Evolutionary conservation across 2,329 filamentous ascomycete species (phyloP).

Genomic region (Penicillium sumatraense): DNA sequence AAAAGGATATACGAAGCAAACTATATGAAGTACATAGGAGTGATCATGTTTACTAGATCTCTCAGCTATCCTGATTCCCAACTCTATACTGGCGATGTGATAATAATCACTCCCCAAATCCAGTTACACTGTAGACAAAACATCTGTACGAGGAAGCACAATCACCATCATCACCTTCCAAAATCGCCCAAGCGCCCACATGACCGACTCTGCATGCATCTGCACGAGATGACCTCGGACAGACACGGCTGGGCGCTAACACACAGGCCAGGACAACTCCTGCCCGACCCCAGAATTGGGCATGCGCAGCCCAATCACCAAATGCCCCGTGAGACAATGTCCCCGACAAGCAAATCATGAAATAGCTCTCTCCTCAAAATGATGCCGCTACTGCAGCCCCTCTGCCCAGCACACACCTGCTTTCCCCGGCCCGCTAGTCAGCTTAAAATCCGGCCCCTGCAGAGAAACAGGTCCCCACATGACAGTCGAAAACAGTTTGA

Average conservation of each 20-base stretch:
- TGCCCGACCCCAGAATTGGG: constrained; percentile 11
- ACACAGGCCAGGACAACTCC: not conserved
- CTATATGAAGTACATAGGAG: not conserved
- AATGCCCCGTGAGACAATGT: not conserved
- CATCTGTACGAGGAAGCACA: not conserved
- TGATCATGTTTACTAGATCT: not conserved
- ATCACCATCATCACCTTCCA: constrained; percentile 1
- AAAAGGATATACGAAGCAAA: not conserved
- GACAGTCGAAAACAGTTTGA: too few species aligned
- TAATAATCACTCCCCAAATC: too few species aligned
- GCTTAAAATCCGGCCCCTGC: constrained; percentile 1
- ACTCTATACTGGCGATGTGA: too few species aligned
- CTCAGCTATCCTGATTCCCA: too few species aligned
- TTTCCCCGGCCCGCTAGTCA: not conserved
- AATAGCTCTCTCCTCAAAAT: not conserved
- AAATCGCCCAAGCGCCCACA: constrained; percentile 30
- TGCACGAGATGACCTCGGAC: constrained; percentile 30
- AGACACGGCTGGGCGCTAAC: constrained; percentile 25
- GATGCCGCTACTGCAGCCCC: not conserved
- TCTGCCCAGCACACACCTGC: constrained; percentile 1
- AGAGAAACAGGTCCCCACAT: not conserved
- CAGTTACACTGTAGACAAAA: not conserved
- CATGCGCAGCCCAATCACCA: constrained; percentile 4
- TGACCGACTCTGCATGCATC: constrained; percentile 42
- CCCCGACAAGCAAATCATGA: constrained; percentile 1